Conservation (phyloP, 495 filamentous ascomycete genomes). For the Podospora comata region DNA sequence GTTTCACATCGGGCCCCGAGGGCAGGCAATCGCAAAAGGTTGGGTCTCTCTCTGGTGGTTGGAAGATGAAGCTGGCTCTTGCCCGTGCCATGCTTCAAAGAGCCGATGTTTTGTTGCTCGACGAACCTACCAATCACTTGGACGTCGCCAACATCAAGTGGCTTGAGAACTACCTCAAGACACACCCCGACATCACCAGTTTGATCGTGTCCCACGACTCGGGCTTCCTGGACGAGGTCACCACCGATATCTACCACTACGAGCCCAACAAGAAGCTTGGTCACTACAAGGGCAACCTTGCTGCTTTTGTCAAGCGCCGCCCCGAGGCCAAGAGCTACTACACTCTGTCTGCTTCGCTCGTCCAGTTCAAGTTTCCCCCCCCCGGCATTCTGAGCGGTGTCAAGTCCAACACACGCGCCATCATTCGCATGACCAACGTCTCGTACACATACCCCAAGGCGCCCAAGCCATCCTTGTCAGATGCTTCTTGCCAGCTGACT, state of each 20-base stretch:
- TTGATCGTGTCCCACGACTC: conserved; percentile 99
- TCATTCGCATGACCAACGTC: conserved; percentile 90
- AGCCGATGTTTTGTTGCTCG: conserved; percentile 90
- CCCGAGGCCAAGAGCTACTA: conserved; percentile 99
- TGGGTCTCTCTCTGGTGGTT: conserved; percentile 95
- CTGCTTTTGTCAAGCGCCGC: conserved; percentile 83
- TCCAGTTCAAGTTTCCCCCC: conserved; percentile 96
- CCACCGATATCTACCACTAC: conserved; percentile 99
- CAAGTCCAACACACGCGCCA: conserved; percentile 88
- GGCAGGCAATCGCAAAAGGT: conserved; percentile 84
- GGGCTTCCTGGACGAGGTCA: conserved; percentile 92
- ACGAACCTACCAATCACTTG: conserved; percentile 98
- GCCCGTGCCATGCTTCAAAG: conserved; percentile 95
- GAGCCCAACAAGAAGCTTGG: conserved; percentile 91
- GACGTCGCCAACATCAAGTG: conserved; percentile 96
- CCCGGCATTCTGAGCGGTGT: conserved; percentile 93
- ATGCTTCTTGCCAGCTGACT: conserved; percentile 79
- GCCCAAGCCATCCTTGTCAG: conserved; percentile 77
- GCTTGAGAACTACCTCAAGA: conserved; percentile 92
- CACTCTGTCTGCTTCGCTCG: conserved; percentile 82
- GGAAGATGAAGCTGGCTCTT: conserved; percentile 99
- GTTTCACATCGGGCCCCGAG: conserved; percentile 85
- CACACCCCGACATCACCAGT: conserved; percentile 92
- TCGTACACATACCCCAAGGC: conserved; percentile 88
- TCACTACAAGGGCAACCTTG: conserved; percentile 91